Evolutionary conservation across 2,329 filamentous ascomycete species (phyloP).

Genomic region (Kalmusia sp.): DNA sequence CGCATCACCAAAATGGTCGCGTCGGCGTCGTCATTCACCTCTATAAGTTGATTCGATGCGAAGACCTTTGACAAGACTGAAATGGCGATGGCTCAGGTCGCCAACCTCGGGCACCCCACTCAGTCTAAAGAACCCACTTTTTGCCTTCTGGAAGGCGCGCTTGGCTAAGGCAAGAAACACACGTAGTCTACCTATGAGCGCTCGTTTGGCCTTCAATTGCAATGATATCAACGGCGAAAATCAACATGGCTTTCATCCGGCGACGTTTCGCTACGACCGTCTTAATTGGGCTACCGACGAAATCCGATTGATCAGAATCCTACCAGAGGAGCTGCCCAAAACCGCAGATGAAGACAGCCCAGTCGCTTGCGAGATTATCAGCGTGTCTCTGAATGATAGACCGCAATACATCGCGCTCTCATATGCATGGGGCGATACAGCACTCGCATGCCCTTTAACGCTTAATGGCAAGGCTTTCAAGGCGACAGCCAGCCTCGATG

Average conservation of each 20-base stretch:
- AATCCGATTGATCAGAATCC: conserved; percentile 2
- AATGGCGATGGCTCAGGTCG: background rate
- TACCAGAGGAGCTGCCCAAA: background rate
- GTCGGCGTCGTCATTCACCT: background rate
- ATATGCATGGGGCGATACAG: conserved; percentile 8
- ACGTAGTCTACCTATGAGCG: no score
- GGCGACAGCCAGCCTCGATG: conserved; percentile 3
- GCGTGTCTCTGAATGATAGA: background rate
- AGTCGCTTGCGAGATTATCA: background rate
- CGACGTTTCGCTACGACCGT: background rate
- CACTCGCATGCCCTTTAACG: background rate
- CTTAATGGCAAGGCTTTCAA: background rate
- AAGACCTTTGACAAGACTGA: background rate
- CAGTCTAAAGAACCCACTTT: background rate
- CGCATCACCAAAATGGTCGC: background rate
- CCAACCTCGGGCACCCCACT: background rate
- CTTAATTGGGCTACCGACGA: conserved; percentile 1
- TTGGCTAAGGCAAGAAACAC: background rate
- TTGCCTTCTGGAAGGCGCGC: background rate
- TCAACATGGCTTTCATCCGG: no score
- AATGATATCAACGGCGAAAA: no score
- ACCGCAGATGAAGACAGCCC: background rate
- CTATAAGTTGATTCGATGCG: background rate
- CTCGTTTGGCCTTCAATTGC: no score
- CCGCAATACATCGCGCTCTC: conserved; percentile 9